Base-by-base conservation (phyloP, 805 yeast species). In the Wickerhamiella hasegawae region DNA sequence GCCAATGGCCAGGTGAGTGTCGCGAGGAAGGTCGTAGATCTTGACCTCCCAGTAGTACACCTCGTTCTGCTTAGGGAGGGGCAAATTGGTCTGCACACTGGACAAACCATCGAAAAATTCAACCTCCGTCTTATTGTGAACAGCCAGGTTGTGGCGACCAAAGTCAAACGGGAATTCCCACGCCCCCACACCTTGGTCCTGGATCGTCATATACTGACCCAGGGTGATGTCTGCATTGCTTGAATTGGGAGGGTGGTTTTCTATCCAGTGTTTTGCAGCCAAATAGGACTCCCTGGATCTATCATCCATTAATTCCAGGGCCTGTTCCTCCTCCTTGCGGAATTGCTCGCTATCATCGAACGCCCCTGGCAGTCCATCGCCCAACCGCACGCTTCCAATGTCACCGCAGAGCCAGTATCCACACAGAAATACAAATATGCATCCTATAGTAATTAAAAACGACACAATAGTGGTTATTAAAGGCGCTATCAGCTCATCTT, bases 1-100 rank as follows among this genome's bases (percentile, higher is more conserved):
- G 0, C 98, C 98, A 15, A 90, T 63, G 0, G 94, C 71, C 1
- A 87, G 46, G 17, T 36, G 40, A 0, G 69, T 55, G 28, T 53
- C 58, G n/a, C 46, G 52, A 2, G 78, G 73, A 35, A 69, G 63
- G 27, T 77, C 83, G 55, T 73, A 84, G 1, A 90, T 68, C 49
- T 90, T 90, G 28, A 76, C 70, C 52, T 85, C 97, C 60, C 78
- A 83, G 58, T 87, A 85, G 50, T 82, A 83, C 3, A 82, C 87
- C 36, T 81, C 90, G 52, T 80, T 84, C 40, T 68, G 69, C 47
- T 67, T 67, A 14, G 94, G 95, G 3, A 85, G 65, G 0, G 95
- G 97, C 39, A 85, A 59, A 56, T 82, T 85, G 2, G 94, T 74
- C 52, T 72, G 82, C 5, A 76, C 66, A 3, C 84, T 66, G 44